These are phyloP conservation scores for Aspergillus fischeri DNA, from an alignment of 2,329 filamentous ascomycete genomes.

Conservation along the genomic window DNA sequence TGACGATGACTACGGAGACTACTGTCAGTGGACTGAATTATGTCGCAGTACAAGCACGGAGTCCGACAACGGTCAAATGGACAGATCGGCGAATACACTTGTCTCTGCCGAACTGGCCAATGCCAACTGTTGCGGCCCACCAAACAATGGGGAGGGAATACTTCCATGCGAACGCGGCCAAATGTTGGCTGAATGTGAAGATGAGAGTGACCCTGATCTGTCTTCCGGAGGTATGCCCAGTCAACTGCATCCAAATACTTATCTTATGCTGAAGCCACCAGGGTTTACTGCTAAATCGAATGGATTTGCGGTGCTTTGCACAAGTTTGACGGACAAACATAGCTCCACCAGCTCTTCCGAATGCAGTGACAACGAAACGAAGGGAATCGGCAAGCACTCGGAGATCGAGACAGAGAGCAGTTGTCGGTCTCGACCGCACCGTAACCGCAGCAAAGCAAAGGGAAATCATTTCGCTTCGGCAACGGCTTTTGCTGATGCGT, in stretches of 20 bases:
- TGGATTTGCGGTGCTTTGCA: neutral
- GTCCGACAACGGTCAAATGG: neutral
- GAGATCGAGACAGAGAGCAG: neutral
- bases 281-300: neutral
- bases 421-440: neutral
- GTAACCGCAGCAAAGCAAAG: neutral
- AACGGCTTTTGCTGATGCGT: conserved; percentile 53
- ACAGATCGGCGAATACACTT: neutral
- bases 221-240: neutral
- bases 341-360: neutral
- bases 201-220: neutral
- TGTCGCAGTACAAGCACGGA: conserved; percentile 36
- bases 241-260: neutral
- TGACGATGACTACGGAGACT: conserved; percentile 25
- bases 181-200: neutral
- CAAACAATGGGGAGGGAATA: neutral
- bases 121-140: neutral
- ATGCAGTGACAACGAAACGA: neutral
- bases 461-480: conserved; percentile 48
- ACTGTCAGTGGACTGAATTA: conserved; percentile 7
- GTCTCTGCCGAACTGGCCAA: neutral
- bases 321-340: neutral
- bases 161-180: neutral
- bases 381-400: neutral
- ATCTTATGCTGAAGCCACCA: neutral